A percentile compares a stretch with the other conserved stretches of the same genome.
These are phyloP conservation scores for Gloeopeniophorella convolvens DNA, from an alignment of 768 basidiomycete species.

Conservation along the genomic window DNA sequence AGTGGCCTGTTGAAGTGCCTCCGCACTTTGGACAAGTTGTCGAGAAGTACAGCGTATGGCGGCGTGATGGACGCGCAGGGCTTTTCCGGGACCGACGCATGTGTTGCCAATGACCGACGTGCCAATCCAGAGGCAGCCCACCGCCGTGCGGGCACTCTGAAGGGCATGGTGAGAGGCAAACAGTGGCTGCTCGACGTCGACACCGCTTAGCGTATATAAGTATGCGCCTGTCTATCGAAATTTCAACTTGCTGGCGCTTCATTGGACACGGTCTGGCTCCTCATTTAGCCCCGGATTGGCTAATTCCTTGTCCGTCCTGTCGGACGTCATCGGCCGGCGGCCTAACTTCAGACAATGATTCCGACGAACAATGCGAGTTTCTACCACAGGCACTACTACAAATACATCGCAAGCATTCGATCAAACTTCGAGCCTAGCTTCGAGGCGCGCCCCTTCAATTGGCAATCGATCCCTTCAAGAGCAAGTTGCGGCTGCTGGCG, in stretches of 20 bases:
- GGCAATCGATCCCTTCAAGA: conserved; percentile 40
- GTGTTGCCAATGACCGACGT: conserved; percentile 32
- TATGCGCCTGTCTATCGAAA: too few relatives aligned
- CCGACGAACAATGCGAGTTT: too few relatives aligned
- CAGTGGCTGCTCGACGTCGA: not conserved
- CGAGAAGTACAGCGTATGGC: conserved; percentile 66
- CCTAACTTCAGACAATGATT: too few relatives aligned
- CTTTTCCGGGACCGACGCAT: conserved; percentile 40
- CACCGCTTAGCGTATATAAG: too few relatives aligned
- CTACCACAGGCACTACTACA: too few relatives aligned
- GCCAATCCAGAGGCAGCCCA: not conserved
- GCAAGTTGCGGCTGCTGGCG: conserved; percentile 58
- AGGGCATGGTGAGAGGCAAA: conserved; percentile 13
- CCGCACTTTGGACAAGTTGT: conserved; percentile 66
- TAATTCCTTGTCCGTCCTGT: too few relatives aligned
- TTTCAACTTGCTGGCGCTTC: not conserved
- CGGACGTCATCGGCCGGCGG: too few relatives aligned
- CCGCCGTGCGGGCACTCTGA: conserved; percentile 3
- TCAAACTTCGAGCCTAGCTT: too few relatives aligned
- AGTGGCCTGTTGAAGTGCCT: conserved; percentile 67
- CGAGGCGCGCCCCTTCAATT: too few relatives aligned
- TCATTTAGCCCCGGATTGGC: too few relatives aligned
- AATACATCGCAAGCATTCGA: too few relatives aligned
- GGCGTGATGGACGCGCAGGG: conserved; percentile 75
- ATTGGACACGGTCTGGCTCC: too few relatives aligned